A percentile compares a stretch with the other conserved stretches of the same genome.
phyloP scores from a whole-genome alignment of 2,329 filamentous ascomycete species.

The Sporothrix luriei region DNA sequence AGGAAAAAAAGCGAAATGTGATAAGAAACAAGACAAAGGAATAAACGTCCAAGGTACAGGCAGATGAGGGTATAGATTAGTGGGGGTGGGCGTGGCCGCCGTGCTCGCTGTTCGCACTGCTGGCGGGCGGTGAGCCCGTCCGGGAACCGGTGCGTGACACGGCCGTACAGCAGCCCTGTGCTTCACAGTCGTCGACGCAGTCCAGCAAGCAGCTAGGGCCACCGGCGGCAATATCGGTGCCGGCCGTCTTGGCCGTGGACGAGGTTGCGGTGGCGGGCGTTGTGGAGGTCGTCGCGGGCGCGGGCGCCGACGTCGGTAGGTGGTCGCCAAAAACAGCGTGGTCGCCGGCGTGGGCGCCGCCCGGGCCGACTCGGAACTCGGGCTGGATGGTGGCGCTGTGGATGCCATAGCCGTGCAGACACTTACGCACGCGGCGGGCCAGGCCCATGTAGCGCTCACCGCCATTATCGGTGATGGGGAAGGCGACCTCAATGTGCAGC shows the following conservation, averaged over 20 bases:
- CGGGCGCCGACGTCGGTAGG: neutral
- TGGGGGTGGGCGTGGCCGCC: constrained; percentile 35
- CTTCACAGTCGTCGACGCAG: constrained; percentile 54
- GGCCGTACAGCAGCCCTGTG: constrained; percentile 51
- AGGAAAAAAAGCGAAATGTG: neutral
- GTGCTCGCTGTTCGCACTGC: constrained; percentile 44
- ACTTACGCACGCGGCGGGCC: constrained; percentile 77
- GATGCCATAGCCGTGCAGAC: constrained; percentile 92
- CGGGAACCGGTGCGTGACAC: constrained; percentile 42
- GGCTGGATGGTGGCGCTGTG: constrained; percentile 97
- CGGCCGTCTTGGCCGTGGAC: constrained; percentile 44
- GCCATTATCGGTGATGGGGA: constrained; percentile 81
- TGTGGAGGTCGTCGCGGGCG: neutral
- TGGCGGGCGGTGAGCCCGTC: constrained; percentile 42
- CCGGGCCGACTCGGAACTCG: constrained; percentile 69
- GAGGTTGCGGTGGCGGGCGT: constrained; percentile 38
- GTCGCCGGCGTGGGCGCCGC: constrained; percentile 41
- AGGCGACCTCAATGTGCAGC: constrained; percentile 88
- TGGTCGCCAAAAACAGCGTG: constrained; percentile 36
- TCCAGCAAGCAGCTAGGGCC: constrained; percentile 53
- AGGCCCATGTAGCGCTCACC: constrained; percentile 86
- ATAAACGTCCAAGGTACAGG: neutral
- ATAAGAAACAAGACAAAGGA: neutral
- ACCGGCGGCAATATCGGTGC: constrained; percentile 35
- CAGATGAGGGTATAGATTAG: constrained; percentile 13